Base-by-base conservation (phyloP, 768 basidiomycete species). In the Asterophora lycoperdoides region DNA sequence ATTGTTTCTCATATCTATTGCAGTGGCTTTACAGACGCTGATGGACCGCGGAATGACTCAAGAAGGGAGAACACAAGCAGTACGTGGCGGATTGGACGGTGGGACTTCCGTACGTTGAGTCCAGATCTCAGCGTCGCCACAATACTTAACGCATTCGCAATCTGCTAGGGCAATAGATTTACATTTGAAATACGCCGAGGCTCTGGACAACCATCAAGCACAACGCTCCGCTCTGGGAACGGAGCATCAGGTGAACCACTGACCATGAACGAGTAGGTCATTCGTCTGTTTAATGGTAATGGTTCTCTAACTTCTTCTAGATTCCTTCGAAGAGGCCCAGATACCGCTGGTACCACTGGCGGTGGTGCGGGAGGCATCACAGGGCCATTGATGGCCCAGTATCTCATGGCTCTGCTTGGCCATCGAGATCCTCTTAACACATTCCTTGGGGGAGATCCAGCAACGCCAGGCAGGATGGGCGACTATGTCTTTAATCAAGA, bases 401-500 rank as follows among this genome's bases (percentile, higher is more conserved):
- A 89, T 63, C 68, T 90, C 2, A 71, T 86, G 63, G 69, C 83
- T 2, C 63, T 89, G 50, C 70, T 89, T 36, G 75, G 73, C 26
- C 66, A 74, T 29, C 71, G 73, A 23, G 77, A 78, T 49, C 72
- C 74, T 9, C 60, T 77, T 46, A 48, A 66, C 20, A 73, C 73
- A 11, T 42, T 80, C 34, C 67, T 82, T 33, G 68, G 69, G n/a
- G 62, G 62, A 28, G 60, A 62, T 23, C 70, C 76, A 3, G 72
- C 76, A 47, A 37, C 19, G 32, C 68, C 68, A 29, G 84, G 86
- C 1, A 72, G 81, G 59, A 79, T 84, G 78, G 93, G 93, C 3
- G 93, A 96, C 64, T 96, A 95, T 69, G 93, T 89, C 5, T 88
- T 92, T 59, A 89, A 83, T 54, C 89, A 95, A 67, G 89, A 92